A percentile compares a stretch with the other conserved stretches of the same genome.
These are phyloP conservation scores for Cystofilobasidium capitatum DNA, from an alignment of 768 basidiomycete species.

Conservation along the genomic window DNA sequence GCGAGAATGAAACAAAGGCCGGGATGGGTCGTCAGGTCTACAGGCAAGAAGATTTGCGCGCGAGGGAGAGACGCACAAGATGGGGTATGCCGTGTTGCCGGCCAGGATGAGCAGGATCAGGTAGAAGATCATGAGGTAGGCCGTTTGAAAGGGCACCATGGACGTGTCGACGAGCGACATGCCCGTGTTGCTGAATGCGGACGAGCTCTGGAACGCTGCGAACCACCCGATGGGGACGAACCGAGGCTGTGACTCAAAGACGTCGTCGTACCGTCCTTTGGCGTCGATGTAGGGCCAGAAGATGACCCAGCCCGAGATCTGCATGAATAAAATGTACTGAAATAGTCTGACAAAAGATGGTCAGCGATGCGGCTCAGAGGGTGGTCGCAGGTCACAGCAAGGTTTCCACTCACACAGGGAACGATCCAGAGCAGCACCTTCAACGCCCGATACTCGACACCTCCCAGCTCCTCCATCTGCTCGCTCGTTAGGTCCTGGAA, in stretches of 20 bases:
- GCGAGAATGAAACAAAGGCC: neutral
- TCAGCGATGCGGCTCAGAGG: neutral
- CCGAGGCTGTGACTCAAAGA: constrained; percentile 52
- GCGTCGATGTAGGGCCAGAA: constrained; percentile 71
- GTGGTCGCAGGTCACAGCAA: neutral
- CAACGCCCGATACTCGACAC: constrained; percentile 82
- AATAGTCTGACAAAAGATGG: constrained; percentile 56
- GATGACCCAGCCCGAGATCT: constrained; percentile 59
- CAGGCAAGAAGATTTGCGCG: neutral
- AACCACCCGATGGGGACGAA: constrained; percentile 63
- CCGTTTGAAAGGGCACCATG: constrained; percentile 82
- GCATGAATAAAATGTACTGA: constrained; percentile 69
- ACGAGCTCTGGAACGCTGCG: constrained; percentile 70
- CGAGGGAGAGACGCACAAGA: constrained; percentile 56
- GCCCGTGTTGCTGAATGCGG: constrained; percentile 50
- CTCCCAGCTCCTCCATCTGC: constrained; percentile 82
- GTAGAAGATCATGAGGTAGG: constrained; percentile 62
- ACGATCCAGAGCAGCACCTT: constrained; percentile 74
- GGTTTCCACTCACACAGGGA: constrained; percentile 49
- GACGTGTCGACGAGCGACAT: constrained; percentile 52
- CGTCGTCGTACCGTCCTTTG: constrained; percentile 48
- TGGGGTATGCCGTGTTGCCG: constrained; percentile 84
- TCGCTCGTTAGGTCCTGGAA: constrained; percentile 56
- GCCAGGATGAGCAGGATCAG: constrained; percentile 70
- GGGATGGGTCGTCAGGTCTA: constrained; percentile 15